Conservation (phyloP, 139 green algal species). For the Chlorella sorokiniana region DNA sequence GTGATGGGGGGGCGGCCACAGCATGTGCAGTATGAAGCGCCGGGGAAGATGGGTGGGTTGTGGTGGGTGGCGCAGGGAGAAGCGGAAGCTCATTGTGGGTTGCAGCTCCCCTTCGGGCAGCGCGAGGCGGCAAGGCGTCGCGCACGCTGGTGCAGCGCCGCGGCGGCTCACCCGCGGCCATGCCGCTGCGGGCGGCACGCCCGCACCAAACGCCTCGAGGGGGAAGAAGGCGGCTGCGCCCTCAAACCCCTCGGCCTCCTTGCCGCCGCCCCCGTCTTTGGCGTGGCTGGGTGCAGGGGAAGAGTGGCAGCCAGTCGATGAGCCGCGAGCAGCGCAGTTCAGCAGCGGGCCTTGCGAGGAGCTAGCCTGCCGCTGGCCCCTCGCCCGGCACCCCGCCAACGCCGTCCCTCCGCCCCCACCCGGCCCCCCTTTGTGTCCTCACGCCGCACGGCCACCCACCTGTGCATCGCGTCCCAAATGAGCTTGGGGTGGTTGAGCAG, state of each 20-base stretch:
- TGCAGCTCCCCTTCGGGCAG: no score
- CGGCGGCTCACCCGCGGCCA: slow-evolving; percentile 21
- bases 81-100: no score
- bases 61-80: no score
- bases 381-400: no score
- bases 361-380: no score
- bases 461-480: slow-evolving; percentile 28
- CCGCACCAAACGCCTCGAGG: slow-evolving; percentile 83
- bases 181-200: slow-evolving; percentile 57
- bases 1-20: background rate
- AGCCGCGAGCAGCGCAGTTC: no score
- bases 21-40: no score
- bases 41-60: no score
- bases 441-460: background rate
- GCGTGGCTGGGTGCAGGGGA: background rate
- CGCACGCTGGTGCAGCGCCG: no score
- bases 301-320: background rate
- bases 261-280: slow-evolving; percentile 12
- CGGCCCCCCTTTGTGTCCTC: background rate
- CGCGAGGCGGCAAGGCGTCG: no score
- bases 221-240: slow-evolving; percentile 79
- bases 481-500: slow-evolving; percentile 97
- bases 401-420: background rate
- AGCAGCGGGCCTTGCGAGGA: no score
- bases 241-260: slow-evolving; percentile 74